Conservation (phyloP, 163 green algal genomes). For the Trebouxia gelatinosa region DNA sequence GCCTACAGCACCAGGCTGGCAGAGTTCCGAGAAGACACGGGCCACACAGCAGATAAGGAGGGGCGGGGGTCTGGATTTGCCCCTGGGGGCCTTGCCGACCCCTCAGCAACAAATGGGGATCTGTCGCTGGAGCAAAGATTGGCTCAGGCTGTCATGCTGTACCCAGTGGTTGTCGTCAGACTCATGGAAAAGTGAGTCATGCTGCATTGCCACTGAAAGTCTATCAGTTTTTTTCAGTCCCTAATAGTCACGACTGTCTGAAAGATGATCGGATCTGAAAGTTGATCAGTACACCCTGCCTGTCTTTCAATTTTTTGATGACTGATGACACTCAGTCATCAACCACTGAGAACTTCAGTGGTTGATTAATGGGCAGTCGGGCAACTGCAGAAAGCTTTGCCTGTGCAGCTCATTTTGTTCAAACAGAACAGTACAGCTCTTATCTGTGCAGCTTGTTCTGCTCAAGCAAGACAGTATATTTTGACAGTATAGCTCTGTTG, state of each 20-base stretch:
- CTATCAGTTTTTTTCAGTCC: background rate
- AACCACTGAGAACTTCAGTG: background rate
- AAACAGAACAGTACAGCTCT: background rate
- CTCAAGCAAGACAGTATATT: conserved; percentile 51
- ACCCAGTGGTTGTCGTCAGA: conserved; percentile 74
- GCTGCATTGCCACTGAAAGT: background rate
- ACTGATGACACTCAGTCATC: no score
- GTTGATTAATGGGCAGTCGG: background rate
- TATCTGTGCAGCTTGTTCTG: background rate
- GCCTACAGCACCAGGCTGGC: conserved; percentile 74
- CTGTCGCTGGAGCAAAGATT: conserved; percentile 55
- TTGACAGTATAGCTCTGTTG: background rate
- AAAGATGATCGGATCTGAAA: background rate
- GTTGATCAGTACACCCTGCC: no score
- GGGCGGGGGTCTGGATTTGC: conserved; percentile 28
- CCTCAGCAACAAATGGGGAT: background rate
- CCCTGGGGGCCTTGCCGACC: no score
- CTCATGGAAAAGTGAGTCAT: conserved; percentile 58
- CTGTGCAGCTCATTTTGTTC: background rate
- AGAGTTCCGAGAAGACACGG: conserved; percentile 14
- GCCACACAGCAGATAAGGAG: conserved; percentile 33
- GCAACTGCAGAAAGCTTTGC: background rate
- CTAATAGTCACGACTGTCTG: background rate
- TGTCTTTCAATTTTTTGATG: no score
- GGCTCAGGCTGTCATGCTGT: conserved; percentile 74